Conservation (phyloP, 371 early-diverging fungal genomes). For the Mucor irregularis region DNA sequence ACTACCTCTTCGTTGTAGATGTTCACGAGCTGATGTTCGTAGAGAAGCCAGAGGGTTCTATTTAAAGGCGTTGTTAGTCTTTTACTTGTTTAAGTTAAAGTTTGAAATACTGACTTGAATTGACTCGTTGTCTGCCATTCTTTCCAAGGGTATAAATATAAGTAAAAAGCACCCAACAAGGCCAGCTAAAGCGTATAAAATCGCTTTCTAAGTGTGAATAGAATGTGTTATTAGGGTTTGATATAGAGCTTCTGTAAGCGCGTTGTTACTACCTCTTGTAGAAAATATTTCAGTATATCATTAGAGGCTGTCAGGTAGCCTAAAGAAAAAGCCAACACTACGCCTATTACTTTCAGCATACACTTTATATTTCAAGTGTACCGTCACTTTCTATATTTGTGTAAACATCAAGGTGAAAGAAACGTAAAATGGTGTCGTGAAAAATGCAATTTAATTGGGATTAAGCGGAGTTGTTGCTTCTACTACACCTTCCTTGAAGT, state of each 20-base stretch:
- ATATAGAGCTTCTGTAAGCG: neutral
- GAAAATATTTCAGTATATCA: constrained; percentile 14
- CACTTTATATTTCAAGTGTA: too few relatives aligned
- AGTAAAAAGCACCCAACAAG: constrained; percentile 15
- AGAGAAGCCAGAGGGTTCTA: constrained; percentile 23
- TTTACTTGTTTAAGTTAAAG: neutral
- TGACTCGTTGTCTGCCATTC: constrained; percentile 26
- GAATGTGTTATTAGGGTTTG: neutral
- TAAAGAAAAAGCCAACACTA: constrained; percentile 25
- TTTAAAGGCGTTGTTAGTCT: neutral
- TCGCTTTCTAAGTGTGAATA: constrained; percentile 7
- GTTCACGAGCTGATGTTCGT: constrained; percentile 37
- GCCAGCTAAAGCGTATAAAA: constrained; percentile 7
- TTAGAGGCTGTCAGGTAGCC: constrained; percentile 31
- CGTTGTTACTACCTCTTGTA: constrained; percentile 31
- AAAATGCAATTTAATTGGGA: too few relatives aligned
- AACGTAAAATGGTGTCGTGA: too few relatives aligned
- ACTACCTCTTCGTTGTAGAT: constrained; percentile 37
- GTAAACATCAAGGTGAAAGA: neutral
- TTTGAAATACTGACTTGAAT: constrained; percentile 16
- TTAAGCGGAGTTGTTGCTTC: too few relatives aligned
- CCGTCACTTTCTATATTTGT: neutral
- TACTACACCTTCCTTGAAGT: too few relatives aligned
- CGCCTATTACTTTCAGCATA: constrained; percentile 9
- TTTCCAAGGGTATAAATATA: constrained; percentile 26